Percentiles rank a stretch among this genome's conserved stretches.
Evolutionary conservation across 768 basidiomycete species (phyloP).

Genomic region (Chalciporus chontae): DNA sequence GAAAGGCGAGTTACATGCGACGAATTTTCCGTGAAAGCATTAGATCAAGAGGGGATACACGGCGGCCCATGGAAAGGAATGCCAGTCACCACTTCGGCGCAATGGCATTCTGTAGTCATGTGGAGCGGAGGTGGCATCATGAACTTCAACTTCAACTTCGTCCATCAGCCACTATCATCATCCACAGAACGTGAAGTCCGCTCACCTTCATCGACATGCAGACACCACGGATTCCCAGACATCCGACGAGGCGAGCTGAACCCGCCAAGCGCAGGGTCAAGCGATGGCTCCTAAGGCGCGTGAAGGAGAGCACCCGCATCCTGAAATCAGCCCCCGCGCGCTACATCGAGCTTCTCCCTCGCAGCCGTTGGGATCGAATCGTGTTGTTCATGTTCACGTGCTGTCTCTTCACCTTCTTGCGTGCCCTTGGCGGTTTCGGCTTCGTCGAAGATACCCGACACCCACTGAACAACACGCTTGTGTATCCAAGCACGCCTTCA

Average conservation of each 20-base stretch:
- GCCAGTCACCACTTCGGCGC: not conserved
- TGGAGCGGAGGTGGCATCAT: not conserved
- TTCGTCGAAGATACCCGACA: not conserved
- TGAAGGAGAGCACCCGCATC: not conserved
- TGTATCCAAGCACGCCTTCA: not conserved
- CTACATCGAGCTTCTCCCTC: constrained; percentile 7
- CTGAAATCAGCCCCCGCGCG: not conserved
- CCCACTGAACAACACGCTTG: not conserved
- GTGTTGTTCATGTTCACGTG: constrained; percentile 24
- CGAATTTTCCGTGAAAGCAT: too few relatives aligned
- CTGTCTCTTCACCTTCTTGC: constrained; percentile 24
- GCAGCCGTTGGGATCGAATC: constrained; percentile 19
- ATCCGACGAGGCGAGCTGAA: not conserved
- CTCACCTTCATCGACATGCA: constrained; percentile 15
- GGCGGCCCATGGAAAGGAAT: not conserved
- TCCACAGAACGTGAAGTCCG: not conserved
- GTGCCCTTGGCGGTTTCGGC: constrained; percentile 24
- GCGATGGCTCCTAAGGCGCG: not conserved
- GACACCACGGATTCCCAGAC: not conserved
- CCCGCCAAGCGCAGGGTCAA: not conserved
- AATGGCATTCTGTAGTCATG: not conserved
- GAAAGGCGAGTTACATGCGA: too few relatives aligned
- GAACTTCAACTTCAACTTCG: not conserved
- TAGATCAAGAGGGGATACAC: not conserved
- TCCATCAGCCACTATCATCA: not conserved